Base-by-base conservation (phyloP, 2,329 filamentous ascomycete genomes). In the Talaromyces sp. region DNA sequence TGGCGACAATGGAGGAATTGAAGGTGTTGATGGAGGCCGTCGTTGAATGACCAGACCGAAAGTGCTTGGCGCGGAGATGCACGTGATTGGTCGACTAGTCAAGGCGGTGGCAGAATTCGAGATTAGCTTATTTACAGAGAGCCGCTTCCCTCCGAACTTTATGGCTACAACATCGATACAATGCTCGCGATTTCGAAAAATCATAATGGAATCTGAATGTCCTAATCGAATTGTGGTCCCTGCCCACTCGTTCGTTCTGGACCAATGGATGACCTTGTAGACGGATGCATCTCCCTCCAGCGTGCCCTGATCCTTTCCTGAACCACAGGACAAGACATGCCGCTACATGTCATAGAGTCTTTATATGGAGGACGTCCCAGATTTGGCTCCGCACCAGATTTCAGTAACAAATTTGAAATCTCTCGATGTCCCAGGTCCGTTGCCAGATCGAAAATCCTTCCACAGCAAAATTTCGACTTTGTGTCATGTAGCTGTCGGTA, bases 1-100 rank as follows among this genome's bases (percentile, higher is more conserved):
- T 63, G 61, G 34, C 22, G 19, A 58, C 34, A 25, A 36, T 63
- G 60, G n/a, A 65, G 63, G 11, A 54, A 45, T 58, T 51, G 34
- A 43, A 47, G 49, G 40, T 34, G 53, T 49, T 53, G 29, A 36
- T 36, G 25, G 36, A 43, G 36, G 56, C 45, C 31, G 36, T 31
- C 27, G 19, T 45, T n/a, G 36, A 43, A 1, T 29, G 56, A 43
- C 17, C 56, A 40, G 56, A 45, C 56, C 15, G 25, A 45, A 56
- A 43, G 34, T 59, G 56, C 56, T 43, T 59, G 56, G 56, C 22
- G 17, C 15, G 27, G 13, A 29, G 36, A 1, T 2, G 8, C 1
- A 1, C 27, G 5, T 59, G 13, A 59, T 59, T 59, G 56, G 56
- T 31, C 36, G 29, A 15, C n/a, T 27, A 1, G 0, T 1, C 0